Conservation (phyloP, 345 rosid genomes). For the Noccaea caerulescens region DNA sequence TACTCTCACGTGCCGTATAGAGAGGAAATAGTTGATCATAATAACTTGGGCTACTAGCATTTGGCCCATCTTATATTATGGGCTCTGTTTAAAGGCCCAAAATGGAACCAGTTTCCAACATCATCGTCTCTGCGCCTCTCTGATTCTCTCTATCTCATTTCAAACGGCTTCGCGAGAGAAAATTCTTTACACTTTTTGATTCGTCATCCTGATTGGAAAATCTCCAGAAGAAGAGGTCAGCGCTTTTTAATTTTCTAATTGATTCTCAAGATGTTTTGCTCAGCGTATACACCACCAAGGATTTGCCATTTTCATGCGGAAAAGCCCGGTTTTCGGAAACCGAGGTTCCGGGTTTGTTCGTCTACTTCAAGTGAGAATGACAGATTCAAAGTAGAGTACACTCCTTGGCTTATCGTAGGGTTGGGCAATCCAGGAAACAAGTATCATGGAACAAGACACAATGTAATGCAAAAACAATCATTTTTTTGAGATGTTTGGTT, state of each 20-base stretch:
- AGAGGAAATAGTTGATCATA: neutral
- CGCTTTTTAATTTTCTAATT: neutral
- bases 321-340: constrained; percentile 41
- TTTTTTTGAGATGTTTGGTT: neutral
- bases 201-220: constrained; percentile 3
- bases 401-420: constrained; percentile 96
- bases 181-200: neutral
- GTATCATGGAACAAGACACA: constrained; percentile 94
- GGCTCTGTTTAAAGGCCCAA: constrained; percentile 14
- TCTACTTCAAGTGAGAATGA: constrained; percentile 46
- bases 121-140: neutral
- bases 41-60: neutral
- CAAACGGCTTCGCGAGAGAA: neutral
- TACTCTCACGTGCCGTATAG: constrained; percentile 22
- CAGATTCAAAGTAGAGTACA: constrained; percentile 66
- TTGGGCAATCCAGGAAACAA: constrained; percentile 94
- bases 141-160: constrained; percentile 15
- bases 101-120: neutral
- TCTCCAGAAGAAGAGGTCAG: constrained; percentile 32
- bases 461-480: constrained; percentile 52
- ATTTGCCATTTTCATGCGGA: constrained; percentile 48
- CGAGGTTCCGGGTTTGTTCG: constrained; percentile 55
- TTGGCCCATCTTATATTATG: neutral
- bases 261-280: constrained; percentile 56
- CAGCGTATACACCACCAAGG: constrained; percentile 57